phyloP scores from a whole-genome alignment of 495 filamentous ascomycete species.

The Daldinia decipiens region DNA sequence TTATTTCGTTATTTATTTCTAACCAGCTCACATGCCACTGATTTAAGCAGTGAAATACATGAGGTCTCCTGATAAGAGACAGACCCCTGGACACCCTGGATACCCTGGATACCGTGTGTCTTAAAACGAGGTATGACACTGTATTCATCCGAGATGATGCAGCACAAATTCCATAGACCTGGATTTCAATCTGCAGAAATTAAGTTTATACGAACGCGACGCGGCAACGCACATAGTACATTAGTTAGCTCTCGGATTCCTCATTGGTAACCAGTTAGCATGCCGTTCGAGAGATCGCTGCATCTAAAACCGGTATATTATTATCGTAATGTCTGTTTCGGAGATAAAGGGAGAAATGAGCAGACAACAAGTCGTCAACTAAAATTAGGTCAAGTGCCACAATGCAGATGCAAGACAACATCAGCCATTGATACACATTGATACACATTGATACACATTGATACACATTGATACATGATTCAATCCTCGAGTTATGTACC shows the following conservation, averaged over 20 bases:
- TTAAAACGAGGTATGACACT: constrained; percentile 4
- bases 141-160: constrained; percentile 29
- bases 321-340: constrained; percentile 16
- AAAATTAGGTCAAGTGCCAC: not conserved
- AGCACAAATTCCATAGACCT: constrained; percentile 31
- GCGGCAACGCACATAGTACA: constrained; percentile 34
- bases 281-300: constrained; percentile 4
- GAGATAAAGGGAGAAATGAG: not conserved
- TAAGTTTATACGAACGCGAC: constrained; percentile 22
- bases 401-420: not conserved
- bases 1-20: not conserved
- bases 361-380: not conserved
- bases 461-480: not conserved
- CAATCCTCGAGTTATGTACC: not conserved
- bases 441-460: too few relatives aligned
- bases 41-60: not conserved
- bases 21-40: not conserved
- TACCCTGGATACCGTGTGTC: too few relatives aligned
- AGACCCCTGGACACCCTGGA: too few relatives aligned
- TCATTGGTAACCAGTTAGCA: constrained; percentile 3
- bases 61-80: constrained; percentile 1
- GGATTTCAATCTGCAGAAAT: constrained; percentile 26
- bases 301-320: constrained; percentile 12
- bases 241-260: constrained; percentile 2
- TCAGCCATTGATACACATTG: not conserved